Conservation (phyloP, 2,329 filamentous ascomycete genomes). For the Decorospora gaudefroyi region DNA sequence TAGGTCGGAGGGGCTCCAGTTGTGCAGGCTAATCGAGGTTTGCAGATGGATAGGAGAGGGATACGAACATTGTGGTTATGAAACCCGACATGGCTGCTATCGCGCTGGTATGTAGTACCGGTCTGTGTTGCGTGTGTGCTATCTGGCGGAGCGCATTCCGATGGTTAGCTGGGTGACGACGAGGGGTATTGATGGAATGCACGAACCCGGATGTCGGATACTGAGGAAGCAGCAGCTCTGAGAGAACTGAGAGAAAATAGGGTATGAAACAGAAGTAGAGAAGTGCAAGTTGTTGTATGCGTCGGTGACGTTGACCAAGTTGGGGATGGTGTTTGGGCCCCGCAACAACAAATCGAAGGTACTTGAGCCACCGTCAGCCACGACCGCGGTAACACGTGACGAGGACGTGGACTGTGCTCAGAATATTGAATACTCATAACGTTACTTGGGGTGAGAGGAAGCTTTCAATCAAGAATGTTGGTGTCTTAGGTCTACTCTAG, state of each 20-base stretch:
- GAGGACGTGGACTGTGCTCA: no score
- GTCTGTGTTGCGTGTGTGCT: slow-evolving; percentile 20
- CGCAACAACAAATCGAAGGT: slow-evolving; percentile 29
- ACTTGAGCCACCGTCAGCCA: slow-evolving; percentile 13
- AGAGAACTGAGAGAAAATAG: slow-evolving; percentile 4
- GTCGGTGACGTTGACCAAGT: slow-evolving; percentile 15
- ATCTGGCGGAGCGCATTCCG: slow-evolving; percentile 38
- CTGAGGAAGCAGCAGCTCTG: background rate
- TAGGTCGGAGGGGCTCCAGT: slow-evolving; percentile 48
- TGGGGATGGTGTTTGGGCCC: slow-evolving; percentile 28
- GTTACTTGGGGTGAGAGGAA: background rate
- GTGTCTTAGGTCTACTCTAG: slow-evolving; percentile 29
- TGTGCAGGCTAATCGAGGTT: slow-evolving; percentile 40
- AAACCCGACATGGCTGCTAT: slow-evolving; percentile 61
- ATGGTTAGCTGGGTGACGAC: slow-evolving; percentile 40
- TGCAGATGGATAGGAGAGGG: slow-evolving; percentile 36
- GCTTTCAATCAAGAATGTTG: background rate
- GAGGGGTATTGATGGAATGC: slow-evolving; percentile 26
- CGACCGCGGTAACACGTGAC: slow-evolving; percentile 22
- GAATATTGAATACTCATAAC: no score
- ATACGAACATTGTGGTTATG: slow-evolving; percentile 78
- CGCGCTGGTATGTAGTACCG: slow-evolving; percentile 23
- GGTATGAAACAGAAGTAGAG: background rate
- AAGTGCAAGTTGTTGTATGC: background rate
- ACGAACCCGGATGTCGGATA: slow-evolving; percentile 13